Base-by-base conservation (phyloP, 176 grass and related monocot species). In the Zizania latifolia region DNA sequence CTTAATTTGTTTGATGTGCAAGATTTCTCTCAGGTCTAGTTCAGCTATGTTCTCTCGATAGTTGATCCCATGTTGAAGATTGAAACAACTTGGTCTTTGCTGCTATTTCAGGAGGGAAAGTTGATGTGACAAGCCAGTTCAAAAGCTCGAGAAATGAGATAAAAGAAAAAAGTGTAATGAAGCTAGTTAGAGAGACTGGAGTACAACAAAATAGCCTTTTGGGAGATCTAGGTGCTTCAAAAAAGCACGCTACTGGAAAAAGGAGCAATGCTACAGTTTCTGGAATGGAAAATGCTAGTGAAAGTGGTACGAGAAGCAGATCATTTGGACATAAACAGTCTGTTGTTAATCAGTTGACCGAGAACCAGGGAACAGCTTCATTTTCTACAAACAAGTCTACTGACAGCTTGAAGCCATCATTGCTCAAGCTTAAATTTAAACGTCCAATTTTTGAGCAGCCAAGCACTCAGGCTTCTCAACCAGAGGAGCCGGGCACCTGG, bases 351-450 rank as follows among this genome's bases (percentile, higher is more conserved):
- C 63, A 74, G 30, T 57, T 72, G 30, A 71, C 32, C 0, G 74
- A 79, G 61, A 87, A 79, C 69, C 65, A 78, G 59, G 84, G 62
- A 19, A 62, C 40, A 38, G 39, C 80, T 67, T 81, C 71, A 56
- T 66, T 79, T 37, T 62, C 78, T 30, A 78, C 53, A 56, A 83
- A 81, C 26, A 78, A 65, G 58, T 86, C 90, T 82, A 78, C 88
- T 54, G 89, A 80, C 40, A 87, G 81, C 65, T 58, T 88, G 33
- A 94, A 92, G 67, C 86, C 91, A 16, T 89, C 91, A 44, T 87
- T 99, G 79, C 79, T 99, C 35, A 99, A 94, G 72, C 84, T 99
- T 61, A 99, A 99, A 74, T 99, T 99, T 83, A 99, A 99, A 81
- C 92, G 90, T 28, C 91, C 95, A 36, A 86, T 90, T 87, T 88